Evolutionary conservation across 129 eudicot species (phyloP).

Genomic region (Flaveria robusta): DNA sequence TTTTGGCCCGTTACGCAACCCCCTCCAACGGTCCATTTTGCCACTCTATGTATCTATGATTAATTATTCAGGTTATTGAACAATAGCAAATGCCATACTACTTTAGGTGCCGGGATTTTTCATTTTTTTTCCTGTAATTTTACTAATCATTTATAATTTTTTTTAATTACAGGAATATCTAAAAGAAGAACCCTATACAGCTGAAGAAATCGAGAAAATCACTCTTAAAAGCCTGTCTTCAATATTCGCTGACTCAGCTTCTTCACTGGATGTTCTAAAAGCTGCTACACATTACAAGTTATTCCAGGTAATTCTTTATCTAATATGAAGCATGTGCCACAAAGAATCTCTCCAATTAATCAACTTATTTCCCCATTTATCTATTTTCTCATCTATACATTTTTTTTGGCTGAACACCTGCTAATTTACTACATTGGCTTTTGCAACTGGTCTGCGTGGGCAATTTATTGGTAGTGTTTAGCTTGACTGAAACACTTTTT

Average conservation of each 20-base stretch:
- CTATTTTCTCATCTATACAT: neutral
- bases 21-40: too few species aligned
- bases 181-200: constrained; percentile 72
- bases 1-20: too few species aligned
- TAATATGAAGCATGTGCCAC: neutral
- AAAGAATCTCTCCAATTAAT: neutral
- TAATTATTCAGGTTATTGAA: too few species aligned
- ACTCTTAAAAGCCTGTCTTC: constrained; percentile 50
- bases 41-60: too few species aligned
- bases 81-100: too few species aligned
- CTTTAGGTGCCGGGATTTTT: too few species aligned
- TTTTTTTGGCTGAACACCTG: neutral
- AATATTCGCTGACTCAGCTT: constrained; percentile 63
- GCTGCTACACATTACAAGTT: constrained; percentile 73
- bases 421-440: neutral
- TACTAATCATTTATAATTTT: too few species aligned
- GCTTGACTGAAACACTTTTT: neutral
- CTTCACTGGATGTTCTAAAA: constrained; percentile 74
- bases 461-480: neutral
- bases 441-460: neutral
- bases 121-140: too few species aligned
- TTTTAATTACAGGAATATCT: constrained; percentile 44
- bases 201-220: constrained; percentile 68
- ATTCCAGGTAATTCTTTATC: constrained; percentile 43
- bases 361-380: neutral